Evolutionary conservation across 805 yeast genomes (phyloP).

Genomic region (Kregervanrija pseudodelftensis): DNA sequence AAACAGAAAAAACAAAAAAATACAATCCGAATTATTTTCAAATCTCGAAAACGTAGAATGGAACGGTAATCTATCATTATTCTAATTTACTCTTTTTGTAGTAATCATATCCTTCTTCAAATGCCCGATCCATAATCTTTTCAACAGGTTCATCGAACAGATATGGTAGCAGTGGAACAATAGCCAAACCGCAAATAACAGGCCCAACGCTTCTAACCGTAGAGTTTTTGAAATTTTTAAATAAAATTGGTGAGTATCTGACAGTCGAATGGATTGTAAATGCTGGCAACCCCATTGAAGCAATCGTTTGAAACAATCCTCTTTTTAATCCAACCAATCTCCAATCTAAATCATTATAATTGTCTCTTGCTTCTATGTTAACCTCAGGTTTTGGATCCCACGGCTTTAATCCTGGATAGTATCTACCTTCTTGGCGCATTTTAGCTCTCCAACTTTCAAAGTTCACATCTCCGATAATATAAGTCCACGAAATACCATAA

Average conservation of each 20-base stretch:
- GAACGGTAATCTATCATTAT: no score
- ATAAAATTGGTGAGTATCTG: conserved; percentile 54
- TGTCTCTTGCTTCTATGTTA: conserved; percentile 31
- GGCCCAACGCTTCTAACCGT: conserved; percentile 62
- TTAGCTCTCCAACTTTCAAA: conserved; percentile 69
- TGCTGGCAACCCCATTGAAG: conserved; percentile 84
- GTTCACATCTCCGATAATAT: conserved; percentile 67
- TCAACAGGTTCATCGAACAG: conserved; percentile 82
- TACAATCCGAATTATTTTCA: background rate
- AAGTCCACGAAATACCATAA: conserved; percentile 71
- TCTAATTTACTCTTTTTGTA: no score
- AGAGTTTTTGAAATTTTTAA: conserved; percentile 47
- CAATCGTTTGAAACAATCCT: conserved; percentile 74
- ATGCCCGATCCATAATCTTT: conserved; percentile 52
- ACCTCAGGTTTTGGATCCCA: conserved; percentile 49
- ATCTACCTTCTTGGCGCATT: conserved; percentile 58
- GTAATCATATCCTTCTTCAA: conserved; percentile 37
- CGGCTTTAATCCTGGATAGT: conserved; percentile 54
- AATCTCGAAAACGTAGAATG: background rate
- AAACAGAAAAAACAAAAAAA: background rate
- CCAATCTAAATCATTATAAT: conserved; percentile 53
- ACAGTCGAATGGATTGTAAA: conserved; percentile 76
- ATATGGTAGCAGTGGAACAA: conserved; percentile 73
- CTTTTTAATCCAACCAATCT: conserved; percentile 55
- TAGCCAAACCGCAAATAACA: conserved; percentile 66